Conservation (phyloP, 805 yeast genomes). For the Ogataea corticis region DNA sequence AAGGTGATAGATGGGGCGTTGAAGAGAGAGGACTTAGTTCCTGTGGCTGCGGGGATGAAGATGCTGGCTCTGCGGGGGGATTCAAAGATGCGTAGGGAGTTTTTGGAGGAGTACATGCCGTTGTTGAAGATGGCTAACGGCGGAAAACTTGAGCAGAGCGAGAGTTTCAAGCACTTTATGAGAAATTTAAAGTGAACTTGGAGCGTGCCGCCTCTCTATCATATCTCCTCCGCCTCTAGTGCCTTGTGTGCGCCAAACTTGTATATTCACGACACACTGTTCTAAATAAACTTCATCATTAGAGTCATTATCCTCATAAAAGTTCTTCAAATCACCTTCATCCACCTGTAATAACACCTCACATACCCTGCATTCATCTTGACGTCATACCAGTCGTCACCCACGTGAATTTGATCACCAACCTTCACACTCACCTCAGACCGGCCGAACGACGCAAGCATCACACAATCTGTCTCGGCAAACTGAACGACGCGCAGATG, state of each 20-base stretch:
- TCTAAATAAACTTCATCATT: constrained; percentile 1
- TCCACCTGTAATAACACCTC: constrained; percentile 24
- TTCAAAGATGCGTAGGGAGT: constrained; percentile 12
- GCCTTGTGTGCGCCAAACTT: too few relatives aligned
- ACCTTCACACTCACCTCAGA: constrained; percentile 6
- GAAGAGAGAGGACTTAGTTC: constrained; percentile 16
- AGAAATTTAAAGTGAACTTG: too few relatives aligned
- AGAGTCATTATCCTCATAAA: too few relatives aligned
- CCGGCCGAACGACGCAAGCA: constrained; percentile 17
- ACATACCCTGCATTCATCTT: background rate
- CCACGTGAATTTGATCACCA: constrained; percentile 18
- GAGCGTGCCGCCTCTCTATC: background rate
- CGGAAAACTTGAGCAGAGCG: background rate
- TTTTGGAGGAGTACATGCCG: constrained; percentile 18
- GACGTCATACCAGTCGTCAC: constrained; percentile 17
- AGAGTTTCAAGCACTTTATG: too few relatives aligned
- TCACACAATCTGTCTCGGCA: constrained; percentile 6
- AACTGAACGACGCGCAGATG: constrained; percentile 9
- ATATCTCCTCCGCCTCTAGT: too few relatives aligned
- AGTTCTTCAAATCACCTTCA: constrained; percentile 13
- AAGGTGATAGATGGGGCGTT: constrained; percentile 17
- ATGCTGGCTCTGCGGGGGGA: constrained; percentile 10
- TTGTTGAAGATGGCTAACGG: constrained; percentile 8
- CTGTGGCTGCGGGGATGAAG: constrained; percentile 11
- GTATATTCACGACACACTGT: background rate